Conservation (phyloP, 1,284 basidiomycete species). For the Quambalaria eucalypti region DNA sequence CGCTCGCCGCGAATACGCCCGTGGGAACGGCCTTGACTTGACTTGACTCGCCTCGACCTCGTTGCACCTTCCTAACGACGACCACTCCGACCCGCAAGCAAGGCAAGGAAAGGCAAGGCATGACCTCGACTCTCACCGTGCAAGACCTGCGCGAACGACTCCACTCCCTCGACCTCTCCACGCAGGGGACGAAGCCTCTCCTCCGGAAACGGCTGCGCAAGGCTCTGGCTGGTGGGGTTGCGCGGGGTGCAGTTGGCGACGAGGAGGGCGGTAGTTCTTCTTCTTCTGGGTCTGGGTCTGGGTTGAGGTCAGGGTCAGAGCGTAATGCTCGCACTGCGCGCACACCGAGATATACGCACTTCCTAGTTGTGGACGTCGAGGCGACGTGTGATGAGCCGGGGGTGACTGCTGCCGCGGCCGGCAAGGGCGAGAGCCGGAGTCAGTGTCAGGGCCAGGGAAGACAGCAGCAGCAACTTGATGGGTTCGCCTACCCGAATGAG, state of each 20-base stretch:
- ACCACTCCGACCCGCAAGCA: too few species aligned
- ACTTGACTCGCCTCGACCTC: too few species aligned
- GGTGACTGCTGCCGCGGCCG: too few species aligned
- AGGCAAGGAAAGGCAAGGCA: neutral
- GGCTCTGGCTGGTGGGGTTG: neutral
- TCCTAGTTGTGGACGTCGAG: constrained; percentile 68
- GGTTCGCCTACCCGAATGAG: constrained; percentile 72
- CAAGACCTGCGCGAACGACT: neutral
- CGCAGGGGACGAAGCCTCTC: neutral
- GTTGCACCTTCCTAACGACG: neutral
- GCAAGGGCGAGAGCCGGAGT: too few species aligned
- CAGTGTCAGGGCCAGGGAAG: too few species aligned
- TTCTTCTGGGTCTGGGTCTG: too few species aligned
- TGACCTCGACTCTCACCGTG: neutral
- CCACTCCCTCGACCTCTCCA: neutral
- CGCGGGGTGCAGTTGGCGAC: neutral
- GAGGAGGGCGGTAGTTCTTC: neutral
- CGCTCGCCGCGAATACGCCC: too few species aligned
- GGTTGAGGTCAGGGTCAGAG: too few species aligned
- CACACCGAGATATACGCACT: constrained; percentile 44
- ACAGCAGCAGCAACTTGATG: too few species aligned
- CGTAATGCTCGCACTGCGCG: constrained; percentile 6
- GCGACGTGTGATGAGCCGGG: constrained; percentile 61
- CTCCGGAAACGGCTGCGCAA: neutral
- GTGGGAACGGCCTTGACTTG: too few species aligned